A percentile compares a stretch with the other conserved stretches of the same genome.
phyloP scores from a whole-genome alignment of 2,329 filamentous ascomycete species.

The Venturiaceae sp. region DNA sequence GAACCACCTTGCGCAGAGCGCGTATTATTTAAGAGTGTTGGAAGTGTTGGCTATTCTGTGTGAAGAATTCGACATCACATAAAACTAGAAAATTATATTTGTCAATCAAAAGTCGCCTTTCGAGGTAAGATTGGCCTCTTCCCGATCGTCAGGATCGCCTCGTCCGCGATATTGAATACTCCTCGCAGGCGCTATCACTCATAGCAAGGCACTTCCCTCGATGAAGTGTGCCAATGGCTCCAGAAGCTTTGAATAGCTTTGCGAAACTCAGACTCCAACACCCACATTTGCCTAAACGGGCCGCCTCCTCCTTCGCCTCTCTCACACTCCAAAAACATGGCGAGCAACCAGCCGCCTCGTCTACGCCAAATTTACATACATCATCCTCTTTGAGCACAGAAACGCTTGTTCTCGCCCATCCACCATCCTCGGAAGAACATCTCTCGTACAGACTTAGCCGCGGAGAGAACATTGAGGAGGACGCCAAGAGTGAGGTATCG shows the following conservation, averaged over 20 bases:
- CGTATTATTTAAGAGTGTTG: too few species aligned
- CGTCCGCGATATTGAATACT: neutral
- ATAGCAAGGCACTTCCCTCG: neutral
- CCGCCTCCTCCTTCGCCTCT: conserved; percentile 4
- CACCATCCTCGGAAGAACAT: conserved; percentile 2
- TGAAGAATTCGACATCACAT: neutral
- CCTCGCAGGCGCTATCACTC: neutral
- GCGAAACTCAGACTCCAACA: neutral
- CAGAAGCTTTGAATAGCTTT: neutral
- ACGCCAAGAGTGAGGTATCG: neutral
- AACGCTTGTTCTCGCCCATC: neutral
- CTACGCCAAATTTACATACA: neutral
- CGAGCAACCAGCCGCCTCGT: neutral
- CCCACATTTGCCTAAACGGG: neutral
- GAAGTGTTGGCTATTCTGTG: too few species aligned
- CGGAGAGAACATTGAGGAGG: conserved; percentile 4
- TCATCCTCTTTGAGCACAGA: neutral
- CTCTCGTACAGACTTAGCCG: neutral
- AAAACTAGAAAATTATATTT: neutral
- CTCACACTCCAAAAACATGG: conserved; percentile 3
- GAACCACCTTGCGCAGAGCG: neutral
- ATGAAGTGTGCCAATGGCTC: neutral
- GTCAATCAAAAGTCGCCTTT: neutral
- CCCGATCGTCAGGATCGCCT: neutral
- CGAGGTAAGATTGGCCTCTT: neutral